Conservation (phyloP, 164 flowering plant species). For the Cinnamomum micranthum region DNA sequence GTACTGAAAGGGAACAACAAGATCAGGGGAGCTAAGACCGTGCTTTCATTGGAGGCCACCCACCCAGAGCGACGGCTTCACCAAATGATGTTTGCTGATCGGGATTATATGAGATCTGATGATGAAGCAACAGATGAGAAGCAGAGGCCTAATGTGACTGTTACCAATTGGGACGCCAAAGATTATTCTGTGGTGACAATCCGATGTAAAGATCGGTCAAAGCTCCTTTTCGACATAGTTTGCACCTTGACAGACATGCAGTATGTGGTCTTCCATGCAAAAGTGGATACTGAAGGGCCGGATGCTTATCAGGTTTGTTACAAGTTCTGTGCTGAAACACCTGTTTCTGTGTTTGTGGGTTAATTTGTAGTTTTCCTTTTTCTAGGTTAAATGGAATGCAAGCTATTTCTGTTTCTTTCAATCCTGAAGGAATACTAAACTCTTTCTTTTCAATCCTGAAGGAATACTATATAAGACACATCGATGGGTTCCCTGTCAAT, state of each 20-base stretch:
- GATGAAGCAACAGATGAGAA: conserved; percentile 35
- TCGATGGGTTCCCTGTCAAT: conserved; percentile 76
- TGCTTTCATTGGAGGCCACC: conserved; percentile 48
- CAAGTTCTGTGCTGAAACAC: background rate
- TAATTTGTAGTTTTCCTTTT: background rate
- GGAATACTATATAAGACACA: conserved; percentile 77
- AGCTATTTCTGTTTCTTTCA: background rate
- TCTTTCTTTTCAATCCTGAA: conserved; percentile 16
- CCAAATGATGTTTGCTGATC: conserved; percentile 90
- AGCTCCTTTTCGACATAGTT: conserved; percentile 81
- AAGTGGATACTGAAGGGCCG: conserved; percentile 62
- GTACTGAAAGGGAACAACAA: conserved; percentile 70
- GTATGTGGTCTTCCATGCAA: conserved; percentile 91
- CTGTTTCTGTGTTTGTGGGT: background rate
- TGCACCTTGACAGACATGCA: conserved; percentile 95
- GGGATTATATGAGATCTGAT: conserved; percentile 60
- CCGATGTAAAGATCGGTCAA: conserved; percentile 75
- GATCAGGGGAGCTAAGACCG: conserved; percentile 60
- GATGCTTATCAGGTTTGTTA: conserved; percentile 75
- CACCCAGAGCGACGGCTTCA: conserved; percentile 90
- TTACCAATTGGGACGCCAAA: conserved; percentile 71
- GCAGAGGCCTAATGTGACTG: conserved; percentile 58
- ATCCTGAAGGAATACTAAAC: conserved; percentile 59
- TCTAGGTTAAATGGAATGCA: background rate
- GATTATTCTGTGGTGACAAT: conserved; percentile 84